Conservation (phyloP, 306 rosid genomes). For the Prunus mongolica region DNA sequence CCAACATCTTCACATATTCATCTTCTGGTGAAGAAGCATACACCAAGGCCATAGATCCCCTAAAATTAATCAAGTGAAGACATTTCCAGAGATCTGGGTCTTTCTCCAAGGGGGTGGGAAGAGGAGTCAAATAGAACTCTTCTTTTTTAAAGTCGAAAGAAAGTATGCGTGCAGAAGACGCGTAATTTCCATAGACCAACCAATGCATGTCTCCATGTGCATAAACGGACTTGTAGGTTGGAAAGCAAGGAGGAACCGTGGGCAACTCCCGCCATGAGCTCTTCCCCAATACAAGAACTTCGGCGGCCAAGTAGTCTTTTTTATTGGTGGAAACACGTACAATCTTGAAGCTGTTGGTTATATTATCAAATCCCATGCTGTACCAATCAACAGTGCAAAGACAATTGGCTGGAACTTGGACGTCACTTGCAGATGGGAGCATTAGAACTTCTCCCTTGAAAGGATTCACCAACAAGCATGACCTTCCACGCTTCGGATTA, state of each 20-base stretch:
- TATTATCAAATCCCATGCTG: neutral
- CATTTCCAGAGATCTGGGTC: no score
- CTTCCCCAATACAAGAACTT: neutral
- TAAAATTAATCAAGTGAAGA: neutral
- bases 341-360: neutral
- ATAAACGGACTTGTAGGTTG: neutral
- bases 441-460: neutral
- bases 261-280: neutral
- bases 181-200: neutral
- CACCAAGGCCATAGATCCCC: neutral
- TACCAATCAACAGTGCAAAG: neutral
- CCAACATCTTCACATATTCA: rapidly evolving
- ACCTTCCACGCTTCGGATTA: neutral
- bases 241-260: neutral
- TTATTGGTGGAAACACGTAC: neutral
- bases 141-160: neutral
- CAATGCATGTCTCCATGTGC: neutral
- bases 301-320: neutral
- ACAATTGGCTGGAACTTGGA: no score
- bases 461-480: neutral
- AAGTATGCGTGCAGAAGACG: neutral
- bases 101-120: neutral
- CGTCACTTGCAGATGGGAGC: neutral
- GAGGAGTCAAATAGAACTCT: neutral
- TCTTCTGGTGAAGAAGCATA: neutral